Percentiles rank a stretch among this genome's conserved stretches.
Evolutionary conservation across 2,329 filamentous ascomycete genomes (phyloP).

Genomic region (Raffaelea arxii): DNA sequence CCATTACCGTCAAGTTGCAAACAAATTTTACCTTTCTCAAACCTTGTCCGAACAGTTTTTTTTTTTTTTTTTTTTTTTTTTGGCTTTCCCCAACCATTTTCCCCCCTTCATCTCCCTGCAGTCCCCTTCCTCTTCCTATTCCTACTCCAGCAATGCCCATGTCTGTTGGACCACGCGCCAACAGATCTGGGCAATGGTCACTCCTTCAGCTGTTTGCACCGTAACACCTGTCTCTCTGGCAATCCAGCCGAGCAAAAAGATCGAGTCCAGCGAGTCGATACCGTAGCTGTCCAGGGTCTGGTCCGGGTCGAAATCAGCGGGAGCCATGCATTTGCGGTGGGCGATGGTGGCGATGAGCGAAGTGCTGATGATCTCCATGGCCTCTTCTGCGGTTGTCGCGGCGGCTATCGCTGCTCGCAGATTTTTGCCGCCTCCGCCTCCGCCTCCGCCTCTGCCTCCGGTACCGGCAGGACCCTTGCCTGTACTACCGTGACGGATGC

Average conservation of each 20-base stretch:
- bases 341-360: constrained; percentile 12
- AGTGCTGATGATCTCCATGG: background rate
- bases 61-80: background rate
- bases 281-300: constrained; percentile 13
- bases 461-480: background rate
- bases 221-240: constrained; percentile 13
- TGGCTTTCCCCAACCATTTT: background rate
- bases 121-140: background rate
- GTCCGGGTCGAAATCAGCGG: constrained; percentile 10
- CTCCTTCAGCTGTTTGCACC: constrained; percentile 12
- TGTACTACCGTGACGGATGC: background rate
- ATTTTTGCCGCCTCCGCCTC: background rate
- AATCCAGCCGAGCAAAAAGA: constrained; percentile 15
- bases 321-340: constrained; percentile 12
- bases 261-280: constrained; percentile 16
- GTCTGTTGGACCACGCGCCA: constrained; percentile 6
- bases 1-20: too few relatives aligned
- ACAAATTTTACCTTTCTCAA: background rate
- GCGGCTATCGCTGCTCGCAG: constrained; percentile 4
- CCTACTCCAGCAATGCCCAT: background rate
- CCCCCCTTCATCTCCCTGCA: background rate
- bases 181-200: constrained; percentile 11
- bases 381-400: constrained; percentile 3
- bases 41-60: background rate
- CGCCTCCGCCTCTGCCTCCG: too few relatives aligned